Evolutionary conservation across 2,329 filamentous ascomycete species (phyloP).

Genomic region (Cordyceps pruinosa): DNA sequence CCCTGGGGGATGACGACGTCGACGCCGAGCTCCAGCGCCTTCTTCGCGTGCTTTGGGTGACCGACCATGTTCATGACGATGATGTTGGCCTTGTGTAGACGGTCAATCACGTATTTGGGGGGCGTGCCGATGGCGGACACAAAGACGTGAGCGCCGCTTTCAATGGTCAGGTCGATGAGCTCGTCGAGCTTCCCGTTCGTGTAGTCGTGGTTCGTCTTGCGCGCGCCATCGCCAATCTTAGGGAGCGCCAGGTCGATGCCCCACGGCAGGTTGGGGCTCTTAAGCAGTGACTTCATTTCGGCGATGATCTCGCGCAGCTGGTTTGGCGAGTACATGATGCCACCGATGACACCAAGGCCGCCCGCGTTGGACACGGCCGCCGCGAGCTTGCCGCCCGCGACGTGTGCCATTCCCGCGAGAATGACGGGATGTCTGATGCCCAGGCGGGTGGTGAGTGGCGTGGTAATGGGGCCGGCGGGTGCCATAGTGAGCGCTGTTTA

Average conservation of each 20-base stretch:
- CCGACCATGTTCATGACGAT: constrained; percentile 97
- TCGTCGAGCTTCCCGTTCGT: constrained; percentile 83
- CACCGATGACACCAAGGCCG: constrained; percentile 70
- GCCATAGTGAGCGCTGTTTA: neutral
- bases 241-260: constrained; percentile 88
- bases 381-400: constrained; percentile 69
- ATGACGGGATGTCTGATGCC: constrained; percentile 83
- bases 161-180: constrained; percentile 78
- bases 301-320: constrained; percentile 75
- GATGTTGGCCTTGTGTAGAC: constrained; percentile 72
- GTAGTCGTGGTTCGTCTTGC: constrained; percentile 94
- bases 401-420: constrained; percentile 89
- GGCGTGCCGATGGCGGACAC: constrained; percentile 86
- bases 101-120: constrained; percentile 62
- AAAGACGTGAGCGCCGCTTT: constrained; percentile 77
- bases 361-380: constrained; percentile 86
- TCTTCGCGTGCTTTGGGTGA: constrained; percentile 82
- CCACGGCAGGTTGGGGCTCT: constrained; percentile 65
- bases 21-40: constrained; percentile 78
- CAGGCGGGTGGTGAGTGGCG: constrained; percentile 71
- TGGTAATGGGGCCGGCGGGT: constrained; percentile 54
- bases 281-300: constrained; percentile 73
- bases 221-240: constrained; percentile 74
- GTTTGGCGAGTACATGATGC: constrained; percentile 63
- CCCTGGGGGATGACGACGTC: constrained; percentile 91